Conservation (phyloP, 2,329 filamentous ascomycete genomes). For the Cordyceps fumosorosea region DNA sequence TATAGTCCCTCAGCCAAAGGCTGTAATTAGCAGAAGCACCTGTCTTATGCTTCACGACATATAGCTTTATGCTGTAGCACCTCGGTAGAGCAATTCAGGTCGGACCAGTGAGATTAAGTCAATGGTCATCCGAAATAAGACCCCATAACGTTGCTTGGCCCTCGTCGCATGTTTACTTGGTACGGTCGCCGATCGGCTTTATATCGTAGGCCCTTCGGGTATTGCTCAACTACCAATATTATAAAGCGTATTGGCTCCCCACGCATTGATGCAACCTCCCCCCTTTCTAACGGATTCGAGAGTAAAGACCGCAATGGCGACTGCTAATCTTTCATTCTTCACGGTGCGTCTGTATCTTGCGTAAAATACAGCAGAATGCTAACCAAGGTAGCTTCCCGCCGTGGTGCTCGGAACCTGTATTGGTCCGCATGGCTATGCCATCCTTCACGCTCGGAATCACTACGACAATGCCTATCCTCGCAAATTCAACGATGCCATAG, state of each 20-base stretch:
- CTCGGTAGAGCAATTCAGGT: not conserved
- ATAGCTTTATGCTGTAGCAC: not conserved
- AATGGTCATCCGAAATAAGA: not conserved
- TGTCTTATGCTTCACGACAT: not conserved
- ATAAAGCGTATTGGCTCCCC: not conserved
- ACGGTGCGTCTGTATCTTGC: not conserved
- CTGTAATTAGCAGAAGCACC: not conserved
- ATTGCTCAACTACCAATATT: not conserved
- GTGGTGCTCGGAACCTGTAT: not conserved
- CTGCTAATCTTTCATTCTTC: not conserved
- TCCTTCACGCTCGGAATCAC: not conserved
- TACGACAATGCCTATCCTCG: constrained; percentile 4
- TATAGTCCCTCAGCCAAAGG: not conserved
- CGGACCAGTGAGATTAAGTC: not conserved
- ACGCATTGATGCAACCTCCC: not conserved
- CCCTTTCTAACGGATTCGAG: not conserved
- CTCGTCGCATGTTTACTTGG: not conserved
- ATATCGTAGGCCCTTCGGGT: not conserved
- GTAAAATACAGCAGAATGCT: not conserved
- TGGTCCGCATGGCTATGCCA: not conserved
- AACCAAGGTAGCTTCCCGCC: not conserved
- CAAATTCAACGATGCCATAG: not conserved
- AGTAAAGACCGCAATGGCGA: not conserved
- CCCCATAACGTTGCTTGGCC: not conserved
- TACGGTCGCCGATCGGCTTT: not conserved